Base-by-base conservation (phyloP, 495 filamentous ascomycete species). In the Talaromyces liani region DNA sequence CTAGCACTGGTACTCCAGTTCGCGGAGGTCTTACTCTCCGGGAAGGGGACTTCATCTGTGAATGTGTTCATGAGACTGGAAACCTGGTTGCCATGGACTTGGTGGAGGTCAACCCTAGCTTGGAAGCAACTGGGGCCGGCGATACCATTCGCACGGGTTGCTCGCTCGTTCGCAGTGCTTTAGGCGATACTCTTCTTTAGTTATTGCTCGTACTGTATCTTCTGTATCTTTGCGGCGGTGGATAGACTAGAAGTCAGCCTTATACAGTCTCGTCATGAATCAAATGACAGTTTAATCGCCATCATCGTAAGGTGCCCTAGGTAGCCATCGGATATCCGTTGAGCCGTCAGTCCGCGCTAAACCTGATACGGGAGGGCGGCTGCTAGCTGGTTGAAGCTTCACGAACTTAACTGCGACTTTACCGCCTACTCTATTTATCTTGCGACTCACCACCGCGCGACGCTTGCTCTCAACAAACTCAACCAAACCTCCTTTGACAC, bases 1-100 rank as follows among this genome's bases (percentile, higher is more conserved):
- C 94, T 12, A 93, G 90, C 74, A 99, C 94, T 0, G 94, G 94
- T 18, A 99, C 94, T 10, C 92, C 94, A 0, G 94, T 99, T 27
- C 82, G 95, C 69, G 94, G 94, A n/a, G 94, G 94, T 0, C 73
- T 99, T 74, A 99, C 95, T 16, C 81, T 99, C 67, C 83, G 94
- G 49, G 94, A 99, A 79, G 94, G 95, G 51, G 95, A 98, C 72
- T 99, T 89, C 79, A 99, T 99, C 76, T 95, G 92, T 68, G 94
- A 99, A 77, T 91, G 88, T 68, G 91, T 99, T 33, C 92, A 96
- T 71, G 86, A 93, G 80, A 97, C 93, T 2, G 95, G 95, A 25
- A 92, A 87, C 70, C 73, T 98, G 63, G 82, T 98, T 6, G 92
- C 93, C 12, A 86, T 99, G 78, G 94, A 99, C 73, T 78, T 99